phyloP scores from a whole-genome alignment of 352 stramenopile genomes.

The Globisporangium barbulae region DNA sequence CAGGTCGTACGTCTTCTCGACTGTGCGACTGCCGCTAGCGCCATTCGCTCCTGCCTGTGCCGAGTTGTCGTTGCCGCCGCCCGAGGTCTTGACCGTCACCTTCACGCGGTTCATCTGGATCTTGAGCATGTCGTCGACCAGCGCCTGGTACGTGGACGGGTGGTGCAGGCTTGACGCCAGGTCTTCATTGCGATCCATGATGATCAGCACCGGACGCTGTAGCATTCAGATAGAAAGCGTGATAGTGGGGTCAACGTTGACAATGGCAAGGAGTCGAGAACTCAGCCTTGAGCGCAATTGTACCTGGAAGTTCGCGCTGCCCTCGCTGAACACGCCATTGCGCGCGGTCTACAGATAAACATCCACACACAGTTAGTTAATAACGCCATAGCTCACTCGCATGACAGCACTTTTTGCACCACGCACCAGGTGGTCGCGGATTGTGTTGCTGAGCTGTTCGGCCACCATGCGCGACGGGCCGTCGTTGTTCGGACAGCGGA shows the following conservation, averaged over 20 bases:
- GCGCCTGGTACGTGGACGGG: conserved; percentile 90
- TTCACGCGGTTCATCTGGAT: conserved; percentile 96
- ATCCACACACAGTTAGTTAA: not conserved
- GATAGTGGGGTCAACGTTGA: not conserved
- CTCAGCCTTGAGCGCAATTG: not conserved
- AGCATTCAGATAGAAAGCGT: not conserved
- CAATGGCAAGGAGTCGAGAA: not conserved
- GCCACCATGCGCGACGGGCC: conserved; percentile 96
- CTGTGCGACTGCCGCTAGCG: conserved; percentile 20
- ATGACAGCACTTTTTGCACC: not conserved
- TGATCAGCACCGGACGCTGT: conserved; percentile 93
- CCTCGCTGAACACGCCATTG: conserved; percentile 68
- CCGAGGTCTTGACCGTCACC: conserved; percentile 72
- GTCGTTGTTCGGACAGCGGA: conserved; percentile 91
- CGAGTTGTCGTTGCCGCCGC: conserved; percentile 15
- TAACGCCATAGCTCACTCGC: not conserved
- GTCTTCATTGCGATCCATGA: conserved; percentile 97
- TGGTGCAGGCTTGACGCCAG: conserved; percentile 95
- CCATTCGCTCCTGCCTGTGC: not conserved
- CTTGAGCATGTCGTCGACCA: conserved; percentile 96
- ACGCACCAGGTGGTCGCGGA: conserved; percentile 71
- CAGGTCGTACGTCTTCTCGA: conserved; percentile 78
- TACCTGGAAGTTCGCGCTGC: conserved; percentile 64
- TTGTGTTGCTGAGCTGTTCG: conserved; percentile 87
- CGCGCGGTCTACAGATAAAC: conserved; percentile 36